Base-by-base conservation (phyloP, 257 asterid genomes). In the Solanum pinnatisectum region DNA sequence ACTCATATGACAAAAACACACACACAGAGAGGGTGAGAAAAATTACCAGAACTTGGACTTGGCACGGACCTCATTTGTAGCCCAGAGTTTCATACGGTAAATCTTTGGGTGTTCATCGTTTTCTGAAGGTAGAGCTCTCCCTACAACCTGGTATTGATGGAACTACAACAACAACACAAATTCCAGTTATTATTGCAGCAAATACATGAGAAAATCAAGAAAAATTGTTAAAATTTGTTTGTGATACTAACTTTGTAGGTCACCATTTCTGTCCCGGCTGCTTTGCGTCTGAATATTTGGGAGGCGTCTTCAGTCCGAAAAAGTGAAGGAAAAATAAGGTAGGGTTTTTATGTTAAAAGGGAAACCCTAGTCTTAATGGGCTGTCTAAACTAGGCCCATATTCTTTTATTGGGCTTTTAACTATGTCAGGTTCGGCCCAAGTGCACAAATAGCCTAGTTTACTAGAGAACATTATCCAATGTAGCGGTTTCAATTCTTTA, bases 21-120 rank as follows among this genome's bases (percentile, higher is more conserved):
- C 23, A 89, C 1, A 52, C 12, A 40, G 30, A 40, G 30, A 20
- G 8, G 3, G 1, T 73, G 81, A 35, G 18, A 74, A 74, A 73
- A 20, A 36, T 36, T 74, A 74, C 98, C 98, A 95, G 89, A 95
- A 95, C 88, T 95, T 95, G 88, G 98, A 95, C 81, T 95, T 95
- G 20, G 98, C 97, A 23, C 98, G 98, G 89, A 95, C 98, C 91
- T 95, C 98, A 87, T 95, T 95, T 72, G 98, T 95, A 22, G 97
- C 97, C 98, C 98, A 95, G 10, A 95, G 98, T 94, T 95, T 95
- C 98, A 95, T 95, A 36, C 98, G 93, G 91, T 94, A 95, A 93
- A 95, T 95, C 93, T 95, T 95, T 2, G 98, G 98, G 74, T 93
- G 98, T 88, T 91, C 95, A 82, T 95, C 98, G 16, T 91, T 91